Conservation (phyloP, 345 rosid genomes). For the Populus nigra region DNA sequence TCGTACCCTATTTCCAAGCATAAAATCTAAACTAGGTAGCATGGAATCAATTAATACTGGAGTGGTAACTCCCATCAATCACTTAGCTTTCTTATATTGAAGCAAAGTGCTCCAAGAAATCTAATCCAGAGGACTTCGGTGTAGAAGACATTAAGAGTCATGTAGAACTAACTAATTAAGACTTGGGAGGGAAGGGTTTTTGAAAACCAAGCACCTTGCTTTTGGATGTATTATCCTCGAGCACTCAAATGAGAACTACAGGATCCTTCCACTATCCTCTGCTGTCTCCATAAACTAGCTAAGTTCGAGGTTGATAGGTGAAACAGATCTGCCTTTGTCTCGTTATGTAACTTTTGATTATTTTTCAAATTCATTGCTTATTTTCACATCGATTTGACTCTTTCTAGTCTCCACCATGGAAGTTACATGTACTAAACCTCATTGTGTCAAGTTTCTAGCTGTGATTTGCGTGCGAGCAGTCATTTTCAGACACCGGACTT, state of each 20-base stretch:
- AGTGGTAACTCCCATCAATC: neutral
- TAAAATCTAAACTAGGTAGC: neutral
- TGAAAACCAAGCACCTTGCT: neutral
- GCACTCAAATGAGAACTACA: constrained; percentile 7
- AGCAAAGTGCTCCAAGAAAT: constrained; percentile 2
- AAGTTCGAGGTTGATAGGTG: constrained; percentile 10
- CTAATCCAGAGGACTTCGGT: neutral
- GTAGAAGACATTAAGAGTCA: neutral
- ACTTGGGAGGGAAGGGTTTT: neutral
- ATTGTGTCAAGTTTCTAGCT: constrained; percentile 5
- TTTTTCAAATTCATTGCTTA: neutral
- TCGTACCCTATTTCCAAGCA: neutral
- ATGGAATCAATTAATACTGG: neutral
- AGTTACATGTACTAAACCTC: neutral
- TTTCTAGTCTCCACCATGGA: neutral
- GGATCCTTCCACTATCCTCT: constrained; percentile 1
- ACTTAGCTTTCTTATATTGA: neutral
- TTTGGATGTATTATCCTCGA: constrained; percentile 18
- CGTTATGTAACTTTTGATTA: neutral
- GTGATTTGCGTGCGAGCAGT: neutral
- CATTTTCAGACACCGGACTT: neutral
- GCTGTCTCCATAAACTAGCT: constrained; percentile 17
- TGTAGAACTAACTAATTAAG: neutral
- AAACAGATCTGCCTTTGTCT: constrained; percentile 2
- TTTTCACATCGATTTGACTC: constrained; percentile 1